Percentiles rank a stretch among this genome's conserved stretches.
Conservation (phyloP, 2,329 filamentous ascomycete species). For the Aphanoascus verrucosus region DNA sequence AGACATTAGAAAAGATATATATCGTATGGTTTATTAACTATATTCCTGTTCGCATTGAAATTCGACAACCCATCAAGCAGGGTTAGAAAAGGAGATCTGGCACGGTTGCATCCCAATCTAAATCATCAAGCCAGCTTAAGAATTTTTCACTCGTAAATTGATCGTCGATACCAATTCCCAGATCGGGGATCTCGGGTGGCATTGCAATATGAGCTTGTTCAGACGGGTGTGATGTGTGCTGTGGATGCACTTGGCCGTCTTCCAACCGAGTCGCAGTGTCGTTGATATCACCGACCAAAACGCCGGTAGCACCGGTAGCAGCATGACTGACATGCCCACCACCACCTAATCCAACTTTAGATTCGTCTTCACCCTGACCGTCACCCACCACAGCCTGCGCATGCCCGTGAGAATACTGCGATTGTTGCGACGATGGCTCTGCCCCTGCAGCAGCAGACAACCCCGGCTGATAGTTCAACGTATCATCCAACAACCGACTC, state of each 20-base stretch:
- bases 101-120: conserved; percentile 13
- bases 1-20: not conserved
- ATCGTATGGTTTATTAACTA: not conserved
- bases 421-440: not conserved
- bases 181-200: not conserved
- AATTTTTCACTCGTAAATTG: conserved; percentile 14
- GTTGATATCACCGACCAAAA: not conserved
- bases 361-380: no score
- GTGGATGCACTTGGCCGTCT: not conserved
- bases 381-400: no score
- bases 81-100: conserved; percentile 13
- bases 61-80: not conserved
- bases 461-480: conserved; percentile 25
- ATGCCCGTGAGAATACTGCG: not conserved
- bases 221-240: not conserved
- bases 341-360: no score
- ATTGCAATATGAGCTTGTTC: not conserved
- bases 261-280: not conserved
- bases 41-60: no score
- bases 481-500: conserved; percentile 18
- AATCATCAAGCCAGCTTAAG: conserved; percentile 15
- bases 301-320: not conserved
- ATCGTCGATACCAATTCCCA: conserved; percentile 4
- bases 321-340: not conserved
- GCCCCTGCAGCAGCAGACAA: conserved; percentile 11